These are phyloP conservation scores for Citrus cavaleriei DNA, from an alignment of 345 rosid species.

Conservation along the genomic window DNA sequence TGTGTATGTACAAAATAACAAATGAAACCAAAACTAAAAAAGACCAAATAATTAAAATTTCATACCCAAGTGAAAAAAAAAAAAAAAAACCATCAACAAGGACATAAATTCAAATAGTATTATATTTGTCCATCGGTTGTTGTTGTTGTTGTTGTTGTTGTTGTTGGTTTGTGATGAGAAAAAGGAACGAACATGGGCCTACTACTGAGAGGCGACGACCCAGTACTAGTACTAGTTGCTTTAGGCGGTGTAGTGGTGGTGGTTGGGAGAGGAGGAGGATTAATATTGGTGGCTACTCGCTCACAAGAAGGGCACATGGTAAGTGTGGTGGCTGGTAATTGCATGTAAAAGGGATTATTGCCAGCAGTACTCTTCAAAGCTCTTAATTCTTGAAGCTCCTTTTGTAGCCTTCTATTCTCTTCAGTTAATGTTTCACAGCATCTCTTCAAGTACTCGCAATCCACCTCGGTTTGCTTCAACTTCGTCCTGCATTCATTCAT, in stretches of 20 bases:
- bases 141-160: not conserved
- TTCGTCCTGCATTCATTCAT: constrained; percentile 37
- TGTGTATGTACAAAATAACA: no score
- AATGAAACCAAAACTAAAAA: no score
- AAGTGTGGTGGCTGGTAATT: constrained; percentile 29
- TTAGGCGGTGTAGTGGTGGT: not conserved
- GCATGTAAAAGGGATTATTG: constrained; percentile 17
- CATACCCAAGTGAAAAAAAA: no score
- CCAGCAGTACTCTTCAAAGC: constrained; percentile 12
- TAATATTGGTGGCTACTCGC: constrained; percentile 24
- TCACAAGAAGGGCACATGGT: constrained; percentile 37
- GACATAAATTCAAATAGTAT: no score
- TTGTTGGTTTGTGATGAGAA: not conserved
- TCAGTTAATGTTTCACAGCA: constrained; percentile 57
- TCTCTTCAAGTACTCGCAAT: constrained; percentile 54
- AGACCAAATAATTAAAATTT: no score
- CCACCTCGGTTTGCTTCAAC: constrained; percentile 63
- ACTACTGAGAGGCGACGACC: no score
- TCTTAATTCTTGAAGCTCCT: constrained; percentile 47
- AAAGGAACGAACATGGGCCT: constrained; percentile 17
- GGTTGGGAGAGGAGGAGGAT: not conserved
- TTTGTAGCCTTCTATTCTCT: constrained; percentile 52
- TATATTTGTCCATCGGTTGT: not conserved
- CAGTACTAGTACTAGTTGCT: no score
- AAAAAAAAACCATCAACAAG: no score